Evolutionary conservation across 257 asterid species (phyloP).

Genomic region (Gentiana macrophylla): DNA sequence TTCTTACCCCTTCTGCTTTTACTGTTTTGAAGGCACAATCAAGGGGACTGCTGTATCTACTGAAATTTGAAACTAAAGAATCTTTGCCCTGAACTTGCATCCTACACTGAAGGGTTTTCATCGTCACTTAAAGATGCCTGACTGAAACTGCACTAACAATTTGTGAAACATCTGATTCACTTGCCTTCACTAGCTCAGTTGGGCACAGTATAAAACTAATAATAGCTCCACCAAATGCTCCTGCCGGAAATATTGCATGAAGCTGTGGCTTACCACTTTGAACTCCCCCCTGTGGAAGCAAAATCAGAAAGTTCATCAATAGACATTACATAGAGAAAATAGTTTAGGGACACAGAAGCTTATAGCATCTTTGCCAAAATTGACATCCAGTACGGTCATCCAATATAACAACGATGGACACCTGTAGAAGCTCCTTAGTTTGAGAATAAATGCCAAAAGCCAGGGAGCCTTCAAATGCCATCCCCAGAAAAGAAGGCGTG

Average conservation of each 20-base stretch:
- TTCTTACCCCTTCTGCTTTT: conserved; percentile 74
- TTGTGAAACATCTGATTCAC: conserved; percentile 16
- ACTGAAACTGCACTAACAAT: conserved; percentile 1
- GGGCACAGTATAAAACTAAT: conserved; percentile 87
- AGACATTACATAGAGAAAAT: neutral
- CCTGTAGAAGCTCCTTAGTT: conserved; percentile 72
- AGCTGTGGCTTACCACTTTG: conserved; percentile 53
- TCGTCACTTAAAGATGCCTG: conserved; percentile 22
- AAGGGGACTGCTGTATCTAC: conserved; percentile 58
- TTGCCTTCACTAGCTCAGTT: conserved; percentile 81
- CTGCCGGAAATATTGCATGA: conserved; percentile 63
- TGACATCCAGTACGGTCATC: neutral
- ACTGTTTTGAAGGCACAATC: conserved; percentile 78
- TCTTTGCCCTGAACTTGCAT: conserved; percentile 95
- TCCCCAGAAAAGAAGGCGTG: conserved; percentile 78
- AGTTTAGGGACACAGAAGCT: neutral
- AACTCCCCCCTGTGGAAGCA: conserved; percentile 44
- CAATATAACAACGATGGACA: conserved; percentile 10
- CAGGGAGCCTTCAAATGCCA: conserved; percentile 94
- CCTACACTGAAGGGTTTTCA: conserved; percentile 80
- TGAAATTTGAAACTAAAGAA: conserved; percentile 33
- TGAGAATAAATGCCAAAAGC: conserved; percentile 90
- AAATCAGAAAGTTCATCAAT: conserved; percentile 5
- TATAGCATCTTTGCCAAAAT: conserved; percentile 5
- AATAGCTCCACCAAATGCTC: conserved; percentile 67